Conservation (phyloP, 2,329 filamentous ascomycete species). For the Colletotrichum musae region DNA sequence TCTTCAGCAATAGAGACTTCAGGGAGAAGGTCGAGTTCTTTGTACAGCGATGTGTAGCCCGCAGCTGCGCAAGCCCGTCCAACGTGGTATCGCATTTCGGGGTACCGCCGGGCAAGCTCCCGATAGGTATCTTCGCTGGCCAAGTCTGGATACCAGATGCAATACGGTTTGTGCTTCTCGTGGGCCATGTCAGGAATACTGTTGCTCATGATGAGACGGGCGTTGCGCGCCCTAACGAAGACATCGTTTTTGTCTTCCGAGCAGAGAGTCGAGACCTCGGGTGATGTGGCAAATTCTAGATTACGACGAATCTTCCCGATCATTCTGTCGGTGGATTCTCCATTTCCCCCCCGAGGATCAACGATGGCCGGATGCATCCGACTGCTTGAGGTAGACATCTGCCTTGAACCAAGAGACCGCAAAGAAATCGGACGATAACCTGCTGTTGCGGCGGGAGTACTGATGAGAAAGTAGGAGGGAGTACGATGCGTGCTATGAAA, state of each 20-base stretch:
- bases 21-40: not conserved
- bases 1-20: not conserved
- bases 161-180: not conserved
- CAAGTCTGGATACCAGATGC: not conserved
- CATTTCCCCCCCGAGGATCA: too few species aligned
- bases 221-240: not conserved
- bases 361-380: too few species aligned
- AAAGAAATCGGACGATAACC: too few species aligned
- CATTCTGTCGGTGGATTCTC: too few species aligned
- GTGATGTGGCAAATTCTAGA: not conserved
- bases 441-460: too few species aligned
- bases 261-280: not conserved
- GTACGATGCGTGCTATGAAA: too few species aligned
- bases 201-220: not conserved
- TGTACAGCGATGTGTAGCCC: not conserved
- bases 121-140: not conserved
- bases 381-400: not conserved
- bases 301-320: constrained; percentile 11
- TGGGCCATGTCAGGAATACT: not conserved
- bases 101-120: not conserved
- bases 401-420: not conserved
- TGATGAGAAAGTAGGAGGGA: too few species aligned
- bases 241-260: not conserved
- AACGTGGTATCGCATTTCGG: not conserved
- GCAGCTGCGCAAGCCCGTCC: not conserved